These are phyloP conservation scores for Fusarium concolor DNA, from an alignment of 2,329 filamentous ascomycete genomes.

Conservation along the genomic window DNA sequence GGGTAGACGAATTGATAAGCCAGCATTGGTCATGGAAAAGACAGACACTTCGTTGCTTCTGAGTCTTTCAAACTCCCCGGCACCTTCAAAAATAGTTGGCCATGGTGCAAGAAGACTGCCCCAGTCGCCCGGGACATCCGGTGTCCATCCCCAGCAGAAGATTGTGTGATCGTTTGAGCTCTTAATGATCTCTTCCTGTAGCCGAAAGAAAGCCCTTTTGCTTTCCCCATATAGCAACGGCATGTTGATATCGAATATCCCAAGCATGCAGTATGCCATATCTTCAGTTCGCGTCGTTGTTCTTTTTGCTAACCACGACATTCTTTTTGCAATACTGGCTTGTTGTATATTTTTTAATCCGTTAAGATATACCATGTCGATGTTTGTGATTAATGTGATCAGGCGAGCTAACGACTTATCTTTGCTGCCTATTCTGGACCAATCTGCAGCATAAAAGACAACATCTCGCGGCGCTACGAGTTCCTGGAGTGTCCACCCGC, in stretches of 20 bases:
- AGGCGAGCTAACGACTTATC: accelerated
- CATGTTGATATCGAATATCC: conserved; percentile 16
- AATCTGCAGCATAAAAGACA: conserved; percentile 10
- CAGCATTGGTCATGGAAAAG: not conserved
- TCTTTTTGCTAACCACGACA: not conserved
- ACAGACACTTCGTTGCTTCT: not conserved
- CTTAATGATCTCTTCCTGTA: not conserved
- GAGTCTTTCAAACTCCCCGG: not conserved
- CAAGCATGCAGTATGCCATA: conserved; percentile 23
- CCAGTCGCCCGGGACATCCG: accelerated
- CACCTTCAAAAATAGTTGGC: not conserved
- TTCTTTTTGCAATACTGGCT: not conserved
- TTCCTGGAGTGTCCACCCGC: conserved; percentile 39
- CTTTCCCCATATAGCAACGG: conserved; percentile 4
- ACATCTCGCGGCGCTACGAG: conserved; percentile 25
- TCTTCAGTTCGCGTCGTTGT: not conserved
- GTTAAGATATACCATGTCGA: not conserved
- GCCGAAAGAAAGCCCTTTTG: accelerated
- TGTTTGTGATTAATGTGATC: not conserved
- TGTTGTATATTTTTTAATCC: not conserved
- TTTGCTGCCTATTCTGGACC: not conserved
- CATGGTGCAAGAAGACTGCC: not conserved
- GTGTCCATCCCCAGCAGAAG: not conserved
- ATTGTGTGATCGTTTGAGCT: accelerated
- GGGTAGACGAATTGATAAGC: not conserved